These are phyloP conservation scores for Cucurbita maxima DNA, from an alignment of 306 rosid genomes.

Conservation along the genomic window DNA sequence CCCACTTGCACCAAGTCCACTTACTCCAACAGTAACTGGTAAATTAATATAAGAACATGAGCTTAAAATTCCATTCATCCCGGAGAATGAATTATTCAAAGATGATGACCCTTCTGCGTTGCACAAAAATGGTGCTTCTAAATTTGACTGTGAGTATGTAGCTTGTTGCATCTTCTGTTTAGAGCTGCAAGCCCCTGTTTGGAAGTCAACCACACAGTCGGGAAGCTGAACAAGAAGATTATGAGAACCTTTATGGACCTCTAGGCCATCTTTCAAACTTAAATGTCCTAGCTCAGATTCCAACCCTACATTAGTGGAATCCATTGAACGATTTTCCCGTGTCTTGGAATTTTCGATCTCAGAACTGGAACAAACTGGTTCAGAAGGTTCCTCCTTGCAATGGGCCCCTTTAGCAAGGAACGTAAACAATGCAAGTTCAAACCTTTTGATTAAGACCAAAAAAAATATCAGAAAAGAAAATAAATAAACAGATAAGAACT, in stretches of 20 bases:
- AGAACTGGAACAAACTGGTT: conserved; percentile 44
- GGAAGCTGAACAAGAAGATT: conserved; percentile 53
- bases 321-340: conserved; percentile 34
- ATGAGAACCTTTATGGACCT: conserved; percentile 31
- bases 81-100: conserved; percentile 29
- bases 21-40: conserved; percentile 42
- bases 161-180: conserved; percentile 40
- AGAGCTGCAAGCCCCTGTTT: conserved; percentile 32
- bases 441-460: conserved; percentile 27
- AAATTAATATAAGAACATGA: conserved; percentile 44
- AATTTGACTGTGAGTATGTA: conserved; percentile 32
- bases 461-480: conserved; percentile 9
- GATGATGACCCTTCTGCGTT: conserved; percentile 56
- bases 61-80: conserved; percentile 30
- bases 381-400: conserved; percentile 55
- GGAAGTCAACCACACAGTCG: conserved; percentile 40
- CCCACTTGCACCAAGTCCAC: conserved; percentile 37
- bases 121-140: conserved; percentile 47
- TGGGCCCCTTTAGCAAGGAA: conserved; percentile 58
- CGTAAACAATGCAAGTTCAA: conserved; percentile 65
- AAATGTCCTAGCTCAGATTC: conserved; percentile 48
- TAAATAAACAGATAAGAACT: conserved; percentile 9
- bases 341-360: conserved; percentile 40
- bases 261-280: conserved; percentile 34
- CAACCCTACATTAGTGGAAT: conserved; percentile 33